A percentile compares a stretch with the other conserved stretches of the same genome.
Conservation (phyloP, 164 flowering plant species). For the Paratinospora sagittata region DNA sequence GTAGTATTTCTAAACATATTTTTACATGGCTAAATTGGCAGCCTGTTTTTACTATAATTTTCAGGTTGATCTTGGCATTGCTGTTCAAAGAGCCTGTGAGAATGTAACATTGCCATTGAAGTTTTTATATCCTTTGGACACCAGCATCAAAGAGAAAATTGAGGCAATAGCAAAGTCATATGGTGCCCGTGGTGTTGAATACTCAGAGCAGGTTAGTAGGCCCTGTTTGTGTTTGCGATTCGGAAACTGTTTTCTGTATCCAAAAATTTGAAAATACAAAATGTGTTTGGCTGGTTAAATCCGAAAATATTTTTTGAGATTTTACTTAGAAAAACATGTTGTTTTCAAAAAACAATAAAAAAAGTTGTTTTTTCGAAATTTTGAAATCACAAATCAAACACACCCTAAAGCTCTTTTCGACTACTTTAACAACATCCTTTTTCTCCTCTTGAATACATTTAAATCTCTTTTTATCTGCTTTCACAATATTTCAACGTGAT, state of each 20-base stretch:
- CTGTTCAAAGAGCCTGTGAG: slow-evolving; percentile 92
- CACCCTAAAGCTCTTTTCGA: not conserved
- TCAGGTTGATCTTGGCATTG: slow-evolving; percentile 93
- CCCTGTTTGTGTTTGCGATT: not conserved
- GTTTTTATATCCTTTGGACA: slow-evolving; percentile 82
- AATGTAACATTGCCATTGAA: slow-evolving; percentile 61
- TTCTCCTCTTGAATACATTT: too few relatives aligned
- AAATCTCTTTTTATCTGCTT: not conserved
- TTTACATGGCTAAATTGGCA: not conserved
- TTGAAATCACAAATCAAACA: too few relatives aligned
- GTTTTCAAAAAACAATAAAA: too few relatives aligned
- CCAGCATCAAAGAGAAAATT: slow-evolving; percentile 86
- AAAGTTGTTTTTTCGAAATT: too few relatives aligned
- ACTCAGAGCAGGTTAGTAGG: slow-evolving; percentile 76
- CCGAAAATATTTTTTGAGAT: too few relatives aligned
- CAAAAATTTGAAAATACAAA: too few relatives aligned
- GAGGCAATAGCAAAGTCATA: slow-evolving; percentile 91
- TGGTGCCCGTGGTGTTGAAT: slow-evolving; percentile 93
- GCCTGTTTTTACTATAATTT: slow-evolving; percentile 10
- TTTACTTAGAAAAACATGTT: too few relatives aligned
- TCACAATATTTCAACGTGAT: too few relatives aligned
- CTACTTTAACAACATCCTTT: not conserved
- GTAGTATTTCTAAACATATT: too few relatives aligned
- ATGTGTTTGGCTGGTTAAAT: too few relatives aligned
- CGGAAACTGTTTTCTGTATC: too few relatives aligned